Evolutionary conservation across 495 filamentous ascomycete genomes (phyloP).

Genomic region (Lophiostoma macrostomum): DNA sequence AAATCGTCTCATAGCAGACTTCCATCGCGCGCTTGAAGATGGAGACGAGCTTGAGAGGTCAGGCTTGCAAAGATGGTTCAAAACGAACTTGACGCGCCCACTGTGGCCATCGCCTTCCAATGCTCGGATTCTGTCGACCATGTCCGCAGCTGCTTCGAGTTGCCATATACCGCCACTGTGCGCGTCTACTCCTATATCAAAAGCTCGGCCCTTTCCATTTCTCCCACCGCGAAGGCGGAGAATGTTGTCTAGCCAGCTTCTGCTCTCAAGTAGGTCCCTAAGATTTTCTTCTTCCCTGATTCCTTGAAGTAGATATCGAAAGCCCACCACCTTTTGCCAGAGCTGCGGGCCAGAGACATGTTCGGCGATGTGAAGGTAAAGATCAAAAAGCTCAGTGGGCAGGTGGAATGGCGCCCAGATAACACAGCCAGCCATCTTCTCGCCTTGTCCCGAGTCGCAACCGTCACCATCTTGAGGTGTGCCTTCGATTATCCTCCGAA

Average conservation of each 20-base stretch:
- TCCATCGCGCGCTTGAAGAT: conserved; percentile 39
- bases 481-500: conserved; percentile 62
- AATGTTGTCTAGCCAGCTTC: conserved; percentile 65
- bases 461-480: conserved; percentile 58
- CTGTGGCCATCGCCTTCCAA: conserved; percentile 50
- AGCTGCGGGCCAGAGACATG: conserved; percentile 44
- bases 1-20: conserved; percentile 39
- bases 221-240: conserved; percentile 56
- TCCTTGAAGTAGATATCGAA: conserved; percentile 78
- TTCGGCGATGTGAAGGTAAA: conserved; percentile 37
- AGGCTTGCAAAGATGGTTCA: conserved; percentile 89
- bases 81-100: conserved; percentile 61
- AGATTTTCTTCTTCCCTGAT: conserved; percentile 55
- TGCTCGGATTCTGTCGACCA: conserved; percentile 59
- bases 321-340: conserved; percentile 58
- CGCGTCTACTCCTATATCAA: conserved; percentile 81
- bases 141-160: conserved; percentile 66
- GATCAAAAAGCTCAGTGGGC: conserved; percentile 15
- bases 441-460: conserved; percentile 49
- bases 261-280: conserved; percentile 48
- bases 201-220: conserved; percentile 53
- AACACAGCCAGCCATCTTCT: conserved; percentile 62
- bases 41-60: conserved; percentile 49
- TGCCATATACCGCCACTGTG: conserved; percentile 65
- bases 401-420: conserved; percentile 72